Conservation (phyloP, 306 rosid genomes). For the Notholithocarpus densiflorus region DNA sequence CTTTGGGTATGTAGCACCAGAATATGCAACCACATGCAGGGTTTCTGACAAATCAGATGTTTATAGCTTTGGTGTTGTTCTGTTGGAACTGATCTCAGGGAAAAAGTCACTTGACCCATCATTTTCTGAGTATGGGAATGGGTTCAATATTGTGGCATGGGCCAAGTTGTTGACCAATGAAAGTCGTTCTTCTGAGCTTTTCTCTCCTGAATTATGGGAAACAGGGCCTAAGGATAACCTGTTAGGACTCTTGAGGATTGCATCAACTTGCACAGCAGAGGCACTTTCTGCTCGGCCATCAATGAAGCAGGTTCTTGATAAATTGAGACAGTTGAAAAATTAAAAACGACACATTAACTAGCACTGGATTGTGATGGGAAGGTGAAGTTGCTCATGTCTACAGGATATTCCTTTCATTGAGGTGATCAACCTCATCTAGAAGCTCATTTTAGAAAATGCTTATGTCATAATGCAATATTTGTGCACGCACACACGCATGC, state of each 20-base stretch:
- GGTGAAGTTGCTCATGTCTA: slow-evolving; percentile 16
- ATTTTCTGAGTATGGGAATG: slow-evolving; percentile 58
- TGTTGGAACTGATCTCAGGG: slow-evolving; percentile 59
- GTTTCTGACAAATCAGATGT: slow-evolving; percentile 72
- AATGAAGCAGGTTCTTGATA: slow-evolving; percentile 51
- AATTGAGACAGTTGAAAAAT: slow-evolving; percentile 38
- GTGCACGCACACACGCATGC: neutral
- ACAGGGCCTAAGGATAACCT: slow-evolving; percentile 43
- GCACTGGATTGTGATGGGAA: neutral
- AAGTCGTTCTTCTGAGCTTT: slow-evolving; percentile 44
- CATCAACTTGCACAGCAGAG: slow-evolving; percentile 46
- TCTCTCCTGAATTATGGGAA: slow-evolving; percentile 48
- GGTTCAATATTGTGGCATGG: slow-evolving; percentile 73
- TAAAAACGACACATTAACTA: slow-evolving; percentile 21
- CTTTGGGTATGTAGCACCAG: slow-evolving; percentile 78
- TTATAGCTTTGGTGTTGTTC: slow-evolving; percentile 70
- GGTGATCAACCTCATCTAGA: slow-evolving; percentile 15
- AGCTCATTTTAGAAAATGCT: neutral
- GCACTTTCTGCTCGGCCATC: slow-evolving; percentile 45
- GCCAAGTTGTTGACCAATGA: slow-evolving; percentile 47
- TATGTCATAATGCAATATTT: neutral
- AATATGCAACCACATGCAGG: slow-evolving; percentile 69
- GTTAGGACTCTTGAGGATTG: slow-evolving; percentile 40
- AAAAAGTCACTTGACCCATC: slow-evolving; percentile 71
- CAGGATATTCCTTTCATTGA: slow-evolving; percentile 7